Percentiles rank a stretch among this genome's conserved stretches.
Conservation (phyloP, 1,139 yeast genomes). For the Kurtzmaniella quercitrusa region DNA sequence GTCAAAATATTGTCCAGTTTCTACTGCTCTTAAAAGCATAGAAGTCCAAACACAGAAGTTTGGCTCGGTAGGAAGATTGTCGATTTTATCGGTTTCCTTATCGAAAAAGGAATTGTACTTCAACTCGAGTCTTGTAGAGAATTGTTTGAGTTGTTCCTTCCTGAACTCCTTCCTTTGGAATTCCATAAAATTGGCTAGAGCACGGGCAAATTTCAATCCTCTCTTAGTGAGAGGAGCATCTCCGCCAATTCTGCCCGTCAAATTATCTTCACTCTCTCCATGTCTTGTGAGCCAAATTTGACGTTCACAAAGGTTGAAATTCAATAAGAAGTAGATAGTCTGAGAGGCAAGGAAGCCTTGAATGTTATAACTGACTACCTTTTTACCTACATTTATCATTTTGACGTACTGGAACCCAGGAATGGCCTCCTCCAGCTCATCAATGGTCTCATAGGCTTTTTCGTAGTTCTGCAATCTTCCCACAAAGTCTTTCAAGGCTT, state of each 20-base stretch:
- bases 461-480: constrained; percentile 81
- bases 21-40: constrained; percentile 72
- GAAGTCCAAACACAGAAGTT: constrained; percentile 92
- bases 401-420: constrained; percentile 79
- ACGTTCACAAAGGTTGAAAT: constrained; percentile 85
- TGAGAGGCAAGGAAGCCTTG: constrained; percentile 93
- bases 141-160: constrained; percentile 54
- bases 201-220: constrained; percentile 69
- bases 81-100: constrained; percentile 18
- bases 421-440: constrained; percentile 62
- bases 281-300: constrained; percentile 96
- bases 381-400: constrained; percentile 94
- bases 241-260: constrained; percentile 84
- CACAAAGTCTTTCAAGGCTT: constrained; percentile 77
- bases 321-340: constrained; percentile 82
- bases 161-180: constrained; percentile 70
- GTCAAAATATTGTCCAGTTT: constrained; percentile 72
- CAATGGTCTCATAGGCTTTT: constrained; percentile 86
- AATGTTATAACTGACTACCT: constrained; percentile 86
- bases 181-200: constrained; percentile 71
- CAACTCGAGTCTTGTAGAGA: constrained; percentile 39
- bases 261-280: constrained; percentile 87
- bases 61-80: constrained; percentile 51
- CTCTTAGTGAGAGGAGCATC: constrained; percentile 77
- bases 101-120: constrained; percentile 30